phyloP scores from a whole-genome alignment of 176 grass and related monocot species.

The Hyparrhenia diplandra region DNA sequence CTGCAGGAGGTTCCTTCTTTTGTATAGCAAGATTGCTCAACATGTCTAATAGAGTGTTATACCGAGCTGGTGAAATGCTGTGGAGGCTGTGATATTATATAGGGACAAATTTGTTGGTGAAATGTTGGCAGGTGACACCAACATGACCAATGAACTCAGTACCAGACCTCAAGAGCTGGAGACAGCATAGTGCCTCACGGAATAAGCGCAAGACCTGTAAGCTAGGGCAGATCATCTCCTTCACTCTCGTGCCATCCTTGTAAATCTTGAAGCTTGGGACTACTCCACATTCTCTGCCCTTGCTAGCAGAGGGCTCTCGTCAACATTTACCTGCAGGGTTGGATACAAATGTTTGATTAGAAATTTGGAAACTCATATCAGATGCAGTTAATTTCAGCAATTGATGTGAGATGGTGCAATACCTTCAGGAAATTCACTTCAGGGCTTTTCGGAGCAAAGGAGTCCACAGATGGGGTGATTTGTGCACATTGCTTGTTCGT shows the following conservation, averaged over 20 bases:
- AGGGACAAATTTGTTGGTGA: constrained; percentile 28
- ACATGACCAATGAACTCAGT: constrained; percentile 13
- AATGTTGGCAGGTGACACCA: constrained; percentile 24
- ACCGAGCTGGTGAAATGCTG: constrained; percentile 36
- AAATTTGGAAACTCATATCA: background rate
- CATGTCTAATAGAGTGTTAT: constrained; percentile 40
- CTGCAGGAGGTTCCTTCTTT: constrained; percentile 36
- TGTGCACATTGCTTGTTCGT: constrained; percentile 46
- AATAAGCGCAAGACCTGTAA: constrained; percentile 48
- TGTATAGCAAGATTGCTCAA: constrained; percentile 41
- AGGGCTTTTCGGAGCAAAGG: constrained; percentile 52
- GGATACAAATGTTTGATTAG: background rate
- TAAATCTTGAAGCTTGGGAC: constrained; percentile 76
- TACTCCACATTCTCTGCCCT: constrained; percentile 51
- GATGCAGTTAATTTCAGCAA: background rate
- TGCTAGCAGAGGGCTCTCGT: constrained; percentile 41
- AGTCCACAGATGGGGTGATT: constrained; percentile 44
- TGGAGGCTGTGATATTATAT: constrained; percentile 33
- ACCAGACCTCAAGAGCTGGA: constrained; percentile 34
- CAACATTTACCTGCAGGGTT: constrained; percentile 53
- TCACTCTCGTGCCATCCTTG: constrained; percentile 53
- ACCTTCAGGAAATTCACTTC: constrained; percentile 78
- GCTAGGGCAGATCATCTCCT: constrained; percentile 72
- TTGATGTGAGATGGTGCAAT: background rate
- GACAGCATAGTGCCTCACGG: constrained; percentile 65